A percentile compares a stretch with the other conserved stretches of the same genome.
phyloP scores from a whole-genome alignment of 2,329 filamentous ascomycete species.

The Exophiala sp. region DNA sequence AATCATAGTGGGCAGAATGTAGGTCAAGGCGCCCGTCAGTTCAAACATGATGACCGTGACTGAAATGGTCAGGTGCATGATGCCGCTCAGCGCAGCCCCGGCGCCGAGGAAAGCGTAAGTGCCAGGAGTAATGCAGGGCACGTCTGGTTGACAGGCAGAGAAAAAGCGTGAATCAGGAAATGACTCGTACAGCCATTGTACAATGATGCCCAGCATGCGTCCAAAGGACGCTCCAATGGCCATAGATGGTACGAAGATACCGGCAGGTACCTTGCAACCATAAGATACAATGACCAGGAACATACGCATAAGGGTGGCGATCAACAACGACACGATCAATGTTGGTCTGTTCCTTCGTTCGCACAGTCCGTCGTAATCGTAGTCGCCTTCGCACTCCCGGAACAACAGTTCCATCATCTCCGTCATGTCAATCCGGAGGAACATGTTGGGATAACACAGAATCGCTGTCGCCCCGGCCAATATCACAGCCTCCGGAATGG shows the following conservation, averaged over 20 bases:
- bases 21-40: constrained; percentile 90
- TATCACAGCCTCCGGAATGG: constrained; percentile 77
- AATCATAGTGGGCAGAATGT: constrained; percentile 98
- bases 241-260: constrained; percentile 98
- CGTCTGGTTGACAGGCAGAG: constrained; percentile 78
- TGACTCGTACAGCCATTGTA: constrained; percentile 79
- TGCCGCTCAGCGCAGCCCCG: constrained; percentile 82
- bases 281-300: constrained; percentile 92
- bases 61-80: constrained; percentile 96
- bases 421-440: constrained; percentile 95
- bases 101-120: constrained; percentile 96
- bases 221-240: constrained; percentile 93
- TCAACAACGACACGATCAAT: constrained; percentile 69
- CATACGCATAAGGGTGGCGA: constrained; percentile 74
- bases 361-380: constrained; percentile 87
- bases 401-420: constrained; percentile 99
- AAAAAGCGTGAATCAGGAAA: constrained; percentile 82
- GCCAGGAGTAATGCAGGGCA: constrained; percentile 92
- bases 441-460: constrained; percentile 95
- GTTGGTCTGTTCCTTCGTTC: constrained; percentile 66
- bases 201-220: constrained; percentile 86
- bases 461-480: constrained; percentile 78
- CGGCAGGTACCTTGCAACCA: constrained; percentile 93
- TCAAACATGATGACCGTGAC: constrained; percentile 99
- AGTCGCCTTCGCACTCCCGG: constrained; percentile 79